Conservation (phyloP, 768 basidiomycete species). For the Russula ochroleuca region DNA sequence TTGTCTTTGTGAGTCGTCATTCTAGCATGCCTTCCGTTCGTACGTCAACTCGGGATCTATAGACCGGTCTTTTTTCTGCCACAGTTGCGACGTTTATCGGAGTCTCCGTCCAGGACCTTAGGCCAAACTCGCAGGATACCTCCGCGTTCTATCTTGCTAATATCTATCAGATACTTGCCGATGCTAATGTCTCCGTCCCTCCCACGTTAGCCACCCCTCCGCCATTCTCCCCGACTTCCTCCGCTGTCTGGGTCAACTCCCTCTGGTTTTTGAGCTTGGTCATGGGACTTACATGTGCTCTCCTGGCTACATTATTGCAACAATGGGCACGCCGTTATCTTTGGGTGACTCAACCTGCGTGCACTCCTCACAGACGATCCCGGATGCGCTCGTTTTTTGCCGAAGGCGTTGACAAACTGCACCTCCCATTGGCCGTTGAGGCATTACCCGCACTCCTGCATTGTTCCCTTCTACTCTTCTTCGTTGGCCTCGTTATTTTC, state of each 20-base stretch:
- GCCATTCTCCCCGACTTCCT: slow-evolving; percentile 1
- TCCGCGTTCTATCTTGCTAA: slow-evolving; percentile 4
- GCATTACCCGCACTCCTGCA: slow-evolving; percentile 7
- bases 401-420: slow-evolving; percentile 2
- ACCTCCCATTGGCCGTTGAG: background rate
- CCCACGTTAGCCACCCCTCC: background rate
- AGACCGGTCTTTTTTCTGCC: slow-evolving; percentile 16
- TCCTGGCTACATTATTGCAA: slow-evolving; percentile 19
- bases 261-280: slow-evolving; percentile 17
- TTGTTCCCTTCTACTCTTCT: slow-evolving; percentile 13
- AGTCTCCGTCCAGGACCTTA: slow-evolving; percentile 9
- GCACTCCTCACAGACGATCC: slow-evolving; percentile 7
- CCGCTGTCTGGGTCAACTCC: slow-evolving; percentile 10
- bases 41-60: background rate
- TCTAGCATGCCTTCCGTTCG: background rate
- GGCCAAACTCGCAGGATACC: slow-evolving; percentile 3
- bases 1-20: slow-evolving; percentile 11
- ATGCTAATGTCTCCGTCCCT: background rate
- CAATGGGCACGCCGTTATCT: slow-evolving; percentile 18
- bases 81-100: slow-evolving; percentile 2
- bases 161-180: slow-evolving; percentile 9
- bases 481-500: slow-evolving; percentile 9
- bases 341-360: slow-evolving; percentile 6
- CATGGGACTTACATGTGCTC: slow-evolving; percentile 8
- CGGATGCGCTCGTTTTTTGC: slow-evolving; percentile 10